A percentile compares a stretch with the other conserved stretches of the same genome.
Conservation (phyloP, 306 rosid species). For the Rosa rugosa region DNA sequence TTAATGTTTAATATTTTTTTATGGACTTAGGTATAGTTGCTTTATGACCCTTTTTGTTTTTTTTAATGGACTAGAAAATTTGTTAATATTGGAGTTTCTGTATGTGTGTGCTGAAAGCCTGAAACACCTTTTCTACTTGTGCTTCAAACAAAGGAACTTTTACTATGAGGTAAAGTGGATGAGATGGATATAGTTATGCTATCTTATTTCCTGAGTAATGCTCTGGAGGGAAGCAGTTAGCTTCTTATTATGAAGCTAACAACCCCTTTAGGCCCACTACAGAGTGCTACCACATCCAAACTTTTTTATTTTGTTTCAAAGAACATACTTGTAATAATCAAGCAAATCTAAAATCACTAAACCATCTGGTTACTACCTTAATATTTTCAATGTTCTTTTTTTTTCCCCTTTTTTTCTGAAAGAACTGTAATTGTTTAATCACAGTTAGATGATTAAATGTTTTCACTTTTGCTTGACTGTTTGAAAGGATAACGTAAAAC, state of each 20-base stretch:
- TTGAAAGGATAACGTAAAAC: not conserved
- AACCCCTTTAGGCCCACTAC: not conserved
- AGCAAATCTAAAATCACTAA: not conserved
- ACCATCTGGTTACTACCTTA: not conserved
- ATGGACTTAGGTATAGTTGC: not conserved
- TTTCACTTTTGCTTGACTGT: not conserved
- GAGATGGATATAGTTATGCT: not conserved
- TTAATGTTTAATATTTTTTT: not conserved
- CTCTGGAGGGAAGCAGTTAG: not conserved
- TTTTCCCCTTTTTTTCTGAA: too few relatives aligned
- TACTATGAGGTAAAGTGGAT: not conserved
- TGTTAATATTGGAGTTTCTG: not conserved
- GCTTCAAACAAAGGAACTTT: not conserved
- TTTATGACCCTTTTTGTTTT: not conserved
- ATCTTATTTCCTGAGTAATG: not conserved
- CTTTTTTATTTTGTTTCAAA: not conserved
- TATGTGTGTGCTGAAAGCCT: not conserved
- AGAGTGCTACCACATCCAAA: not conserved
- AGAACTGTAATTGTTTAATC: not conserved
- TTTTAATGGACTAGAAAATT: not conserved
- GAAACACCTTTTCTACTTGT: not conserved
- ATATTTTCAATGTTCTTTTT: not conserved
- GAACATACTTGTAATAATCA: not conserved
- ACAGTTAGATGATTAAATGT: not conserved
- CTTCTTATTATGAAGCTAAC: not conserved